Base-by-base conservation (phyloP, 106 monocot genomes). In the Hemerocallis citrina region DNA sequence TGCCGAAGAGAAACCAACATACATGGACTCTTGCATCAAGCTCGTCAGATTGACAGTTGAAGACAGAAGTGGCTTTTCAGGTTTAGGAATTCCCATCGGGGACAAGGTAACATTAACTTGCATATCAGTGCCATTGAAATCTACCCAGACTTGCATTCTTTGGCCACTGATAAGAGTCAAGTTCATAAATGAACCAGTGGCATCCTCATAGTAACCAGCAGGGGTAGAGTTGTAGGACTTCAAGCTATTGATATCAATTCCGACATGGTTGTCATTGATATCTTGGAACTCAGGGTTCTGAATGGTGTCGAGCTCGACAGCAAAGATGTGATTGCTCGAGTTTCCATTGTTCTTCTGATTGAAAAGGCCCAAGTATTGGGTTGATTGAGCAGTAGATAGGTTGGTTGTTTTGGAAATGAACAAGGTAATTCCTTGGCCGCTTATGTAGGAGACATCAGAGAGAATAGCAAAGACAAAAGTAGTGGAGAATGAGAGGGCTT, bases 251-350 rank as follows among this genome's bases (percentile, higher is more conserved):
- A 66, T 17, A 40, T 66, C 66, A 25, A 66, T 55, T 1, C 55
- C 66, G 35, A 66, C 54, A 55, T 66, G 66, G 28, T 66, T 66
- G 13, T 54, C 21, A 28, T 55, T 21, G 27, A 66, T 55, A 11
- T 41, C 66, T 1, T 15, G 0, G 62, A 81, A 77, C 54, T 81
- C 81, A 23, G 70, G 60, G 55, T 81, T 75, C 70, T 50, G 62
- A 13, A 74, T 70, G 4, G 81, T 85, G 68, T 84, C 79, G 64
- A 84, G 52, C 68, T 84, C 84, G 30, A 84, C 79, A 21, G 79
- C 68, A 42, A 84, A 72, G 54, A 79, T 4, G 50, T 75, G 72
- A 45, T 75, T 79, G 1, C 15, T 29, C 0, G 22, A 4, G 5
- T 20, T 62, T 10, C 52, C 66, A 16, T 66, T 52, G 47, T 66